Base-by-base conservation (phyloP, 73 alveolate species). In the Vitrella brassicaformis region DNA sequence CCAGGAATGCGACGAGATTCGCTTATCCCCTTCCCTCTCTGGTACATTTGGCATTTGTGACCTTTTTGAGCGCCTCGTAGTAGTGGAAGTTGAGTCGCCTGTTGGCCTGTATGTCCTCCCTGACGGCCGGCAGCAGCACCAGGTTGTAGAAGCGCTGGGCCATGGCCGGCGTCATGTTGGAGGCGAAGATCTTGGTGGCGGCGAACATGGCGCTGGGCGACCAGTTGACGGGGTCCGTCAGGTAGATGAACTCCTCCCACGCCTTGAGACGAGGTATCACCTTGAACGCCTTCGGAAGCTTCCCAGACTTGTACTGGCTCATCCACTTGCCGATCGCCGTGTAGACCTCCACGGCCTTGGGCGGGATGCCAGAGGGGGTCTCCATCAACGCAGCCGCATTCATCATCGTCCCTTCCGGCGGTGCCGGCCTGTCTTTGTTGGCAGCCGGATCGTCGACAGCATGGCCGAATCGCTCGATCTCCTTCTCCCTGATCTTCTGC, bases 141-240 rank as follows among this genome's bases (percentile, higher is more conserved):
- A 87, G 71, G 73, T 92, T 90, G 81, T 81, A 89, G 85, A 92
- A 92, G 47, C 86, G 72, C 87, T 88, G 78, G 32, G 90, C 86
- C 88, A 87, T 81, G 27, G 78, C 47, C 19, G 81, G 73, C 76
- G 86, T 89, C 64, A 87, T 70, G 28, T 78, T 78, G 25, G 94
- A 86, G 66, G 93, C 75, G 84, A 92, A 92, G 69, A 56, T 56
- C 25, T 25, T 8, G 28, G 29, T 1, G 29, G 69, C 69, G 4
- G 88, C 90, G 67, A 67, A 78, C 90, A 89, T 89, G 25, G 97
- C 87, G 67, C 70, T 88, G 45, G 91, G 88, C 7, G 92, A 73
- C 97, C 97, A 92, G 73, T 87, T 71, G 69, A 87, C 89, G 45
- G 97, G 97, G 47, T 87, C 90, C 14, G 97, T 92, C 68, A 92